Evolutionary conservation across 164 flowering plant genomes (phyloP), one percentile per base, ranked within the genome.

Genomic region (Nymphaea thermarum): DNA sequence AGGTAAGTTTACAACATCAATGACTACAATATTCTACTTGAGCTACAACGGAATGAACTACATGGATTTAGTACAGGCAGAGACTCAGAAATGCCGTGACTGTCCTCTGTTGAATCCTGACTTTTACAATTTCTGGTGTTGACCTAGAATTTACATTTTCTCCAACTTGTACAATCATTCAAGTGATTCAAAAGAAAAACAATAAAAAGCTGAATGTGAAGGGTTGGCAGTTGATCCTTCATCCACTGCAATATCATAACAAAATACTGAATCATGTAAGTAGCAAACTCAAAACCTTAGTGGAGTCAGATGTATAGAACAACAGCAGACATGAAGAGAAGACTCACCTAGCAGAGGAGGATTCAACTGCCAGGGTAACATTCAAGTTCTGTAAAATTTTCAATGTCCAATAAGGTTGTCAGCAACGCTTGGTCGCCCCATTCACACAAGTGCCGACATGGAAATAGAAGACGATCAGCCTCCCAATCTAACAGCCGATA

Each of bases 301-400:
- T 51, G 57, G 8, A 2, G 14, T 51, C 57, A 8, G 57, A 51
- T 25, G 36, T 25, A 25, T 51, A 51, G 3, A 51, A 51, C 8
- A 51, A 51, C 3, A 25, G 14, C 15, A 15, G 57, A 15, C 8
- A 51, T 51, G 14, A 51, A 51, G 12, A 25, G 36, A 8, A 8
- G 7, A 47, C 57, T 51, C 57, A 51, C 57, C 57, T 3, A 51
- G 8, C 57, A 51, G 57, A 51, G 57, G 57, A 51, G 8, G 57
- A 25, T 25, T 51, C 14, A 51, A 51, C 15, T 15, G 14, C 36
- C 36, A 8, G 57, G 57, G 57, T 5, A 8, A 8, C 57, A 8
- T 53, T 65, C 57, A 65, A 66, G 64, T 45, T 17, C 6, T 47
- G 44, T 57, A 66, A 47, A 51, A 51, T 51, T 51, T 51, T 51